Conservation (phyloP, 2,329 filamentous ascomycete species). For the Alternaria atra region DNA sequence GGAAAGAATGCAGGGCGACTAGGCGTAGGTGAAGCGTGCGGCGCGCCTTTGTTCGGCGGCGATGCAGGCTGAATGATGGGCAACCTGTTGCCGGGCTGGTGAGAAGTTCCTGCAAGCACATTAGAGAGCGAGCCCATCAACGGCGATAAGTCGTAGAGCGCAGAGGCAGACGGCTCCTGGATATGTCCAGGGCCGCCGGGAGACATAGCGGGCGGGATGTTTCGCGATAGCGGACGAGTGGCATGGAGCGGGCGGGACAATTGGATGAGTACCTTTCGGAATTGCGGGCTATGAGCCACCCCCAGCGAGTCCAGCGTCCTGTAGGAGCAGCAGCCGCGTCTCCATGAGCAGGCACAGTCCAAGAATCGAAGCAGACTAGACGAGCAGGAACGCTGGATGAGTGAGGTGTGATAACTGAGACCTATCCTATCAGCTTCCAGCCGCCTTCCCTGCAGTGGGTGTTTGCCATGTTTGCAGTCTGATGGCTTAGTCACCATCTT, state of each 20-base stretch:
- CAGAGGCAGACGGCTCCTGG: conserved; percentile 20
- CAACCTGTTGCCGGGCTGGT: conserved; percentile 23
- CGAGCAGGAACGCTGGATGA: conserved; percentile 22
- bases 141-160: conserved; percentile 12
- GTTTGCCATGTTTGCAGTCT: conserved; percentile 22
- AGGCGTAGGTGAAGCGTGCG: conserved; percentile 26
- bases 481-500: conserved; percentile 10
- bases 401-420: conserved; percentile 24
- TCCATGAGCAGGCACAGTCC: conserved; percentile 47
- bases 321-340: conserved; percentile 41
- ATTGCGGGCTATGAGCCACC: conserved; percentile 41
- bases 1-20: conserved; percentile 22
- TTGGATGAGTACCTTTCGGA: conserved; percentile 23
- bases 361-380: conserved; percentile 24
- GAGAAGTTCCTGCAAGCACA: conserved; percentile 29
- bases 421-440: conserved; percentile 8
- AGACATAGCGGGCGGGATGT: conserved; percentile 29
- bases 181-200: conserved; percentile 23
- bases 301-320: conserved; percentile 46
- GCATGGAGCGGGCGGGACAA: conserved; percentile 28
- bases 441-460: conserved; percentile 17
- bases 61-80: conserved; percentile 40
- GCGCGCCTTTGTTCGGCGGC: conserved; percentile 41
- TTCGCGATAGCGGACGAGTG: conserved; percentile 31
- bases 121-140: conserved; percentile 33